Percentiles rank a stretch among this genome's conserved stretches.
Evolutionary conservation across 352 stramenopile species (phyloP).

Genomic region (Bremia lactucae): DNA sequence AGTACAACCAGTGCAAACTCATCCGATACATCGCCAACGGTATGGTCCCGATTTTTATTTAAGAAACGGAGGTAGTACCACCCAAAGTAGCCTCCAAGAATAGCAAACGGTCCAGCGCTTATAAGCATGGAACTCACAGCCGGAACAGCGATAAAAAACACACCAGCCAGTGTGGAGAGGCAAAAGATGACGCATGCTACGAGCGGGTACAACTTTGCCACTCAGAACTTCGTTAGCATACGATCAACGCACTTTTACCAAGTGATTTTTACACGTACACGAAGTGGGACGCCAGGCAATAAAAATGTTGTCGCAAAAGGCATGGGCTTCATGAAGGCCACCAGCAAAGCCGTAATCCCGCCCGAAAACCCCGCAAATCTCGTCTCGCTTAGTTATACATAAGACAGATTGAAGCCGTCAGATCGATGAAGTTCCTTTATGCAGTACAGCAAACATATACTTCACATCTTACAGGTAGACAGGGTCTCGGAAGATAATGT

Average conservation of each 20-base stretch:
- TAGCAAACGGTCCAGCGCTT: conserved; percentile 60
- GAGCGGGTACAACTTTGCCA: conserved; percentile 61
- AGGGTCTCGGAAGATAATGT: conserved; percentile 73
- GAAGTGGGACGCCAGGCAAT: conserved; percentile 48
- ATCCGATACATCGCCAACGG: conserved; percentile 63
- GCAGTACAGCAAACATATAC: neutral
- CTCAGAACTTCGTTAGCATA: neutral
- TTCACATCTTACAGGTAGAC: conserved; percentile 49
- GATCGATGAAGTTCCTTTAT: neutral
- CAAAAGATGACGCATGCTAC: conserved; percentile 38
- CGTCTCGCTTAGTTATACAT: too few species aligned
- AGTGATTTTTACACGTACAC: conserved; percentile 19
- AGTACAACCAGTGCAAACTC: conserved; percentile 66
- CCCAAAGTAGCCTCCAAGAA: conserved; percentile 66
- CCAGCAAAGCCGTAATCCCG: conserved; percentile 66
- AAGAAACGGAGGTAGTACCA: conserved; percentile 84
- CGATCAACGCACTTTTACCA: neutral
- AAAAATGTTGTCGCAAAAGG: conserved; percentile 44
- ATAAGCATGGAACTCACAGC: conserved; percentile 41
- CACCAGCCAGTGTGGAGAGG: conserved; percentile 31
- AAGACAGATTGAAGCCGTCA: conserved; percentile 1
- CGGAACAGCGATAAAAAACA: conserved; percentile 21
- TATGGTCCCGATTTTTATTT: conserved; percentile 64
- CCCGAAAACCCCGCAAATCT: conserved; percentile 70
- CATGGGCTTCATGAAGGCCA: conserved; percentile 69